These are phyloP conservation scores for Boletus sp. DNA, from an alignment of 768 basidiomycete species.

Conservation along the genomic window DNA sequence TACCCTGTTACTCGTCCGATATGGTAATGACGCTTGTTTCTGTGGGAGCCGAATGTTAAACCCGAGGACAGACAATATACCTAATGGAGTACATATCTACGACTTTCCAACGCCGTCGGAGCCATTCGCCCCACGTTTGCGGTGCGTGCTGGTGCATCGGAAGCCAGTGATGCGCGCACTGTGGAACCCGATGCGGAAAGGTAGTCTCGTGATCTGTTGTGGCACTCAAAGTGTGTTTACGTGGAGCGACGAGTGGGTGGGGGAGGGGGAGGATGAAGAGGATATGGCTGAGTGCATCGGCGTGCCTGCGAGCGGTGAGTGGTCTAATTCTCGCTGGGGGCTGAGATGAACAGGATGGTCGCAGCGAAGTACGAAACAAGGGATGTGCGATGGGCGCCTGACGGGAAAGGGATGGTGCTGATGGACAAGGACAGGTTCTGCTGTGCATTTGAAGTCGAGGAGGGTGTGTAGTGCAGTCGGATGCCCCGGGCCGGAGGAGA, in stretches of 20 bases:
- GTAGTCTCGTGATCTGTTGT: slow-evolving; percentile 64
- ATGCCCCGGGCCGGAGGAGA: background rate
- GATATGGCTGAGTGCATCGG: slow-evolving; percentile 91
- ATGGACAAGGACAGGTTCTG: slow-evolving; percentile 80
- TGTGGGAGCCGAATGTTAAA: background rate
- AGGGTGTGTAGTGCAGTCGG: slow-evolving; percentile 12
- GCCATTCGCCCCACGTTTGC: slow-evolving; percentile 56
- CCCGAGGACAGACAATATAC: slow-evolving; percentile 49
- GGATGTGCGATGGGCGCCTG: slow-evolving; percentile 77
- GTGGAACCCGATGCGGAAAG: slow-evolving; percentile 86
- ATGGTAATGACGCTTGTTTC: slow-evolving; percentile 44
- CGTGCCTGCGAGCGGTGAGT: slow-evolving; percentile 74
- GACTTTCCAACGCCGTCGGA: slow-evolving; percentile 63
- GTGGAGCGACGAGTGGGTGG: slow-evolving; percentile 83
- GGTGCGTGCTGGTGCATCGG: slow-evolving; percentile 64
- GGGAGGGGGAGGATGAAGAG: slow-evolving; percentile 51
- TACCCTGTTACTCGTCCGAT: slow-evolving; percentile 67
- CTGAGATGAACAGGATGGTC: background rate
- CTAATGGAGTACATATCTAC: slow-evolving; percentile 65
- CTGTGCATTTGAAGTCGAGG: slow-evolving; percentile 78
- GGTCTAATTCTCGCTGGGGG: background rate
- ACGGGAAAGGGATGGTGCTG: slow-evolving; percentile 77
- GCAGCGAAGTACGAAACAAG: slow-evolving; percentile 68
- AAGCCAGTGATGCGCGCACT: slow-evolving; percentile 59
- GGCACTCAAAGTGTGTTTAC: slow-evolving; percentile 64